Evolutionary conservation across 1,284 basidiomycete genomes (phyloP), one percentile per base, ranked within the genome.

Genomic region (Ustilago hordei): DNA sequence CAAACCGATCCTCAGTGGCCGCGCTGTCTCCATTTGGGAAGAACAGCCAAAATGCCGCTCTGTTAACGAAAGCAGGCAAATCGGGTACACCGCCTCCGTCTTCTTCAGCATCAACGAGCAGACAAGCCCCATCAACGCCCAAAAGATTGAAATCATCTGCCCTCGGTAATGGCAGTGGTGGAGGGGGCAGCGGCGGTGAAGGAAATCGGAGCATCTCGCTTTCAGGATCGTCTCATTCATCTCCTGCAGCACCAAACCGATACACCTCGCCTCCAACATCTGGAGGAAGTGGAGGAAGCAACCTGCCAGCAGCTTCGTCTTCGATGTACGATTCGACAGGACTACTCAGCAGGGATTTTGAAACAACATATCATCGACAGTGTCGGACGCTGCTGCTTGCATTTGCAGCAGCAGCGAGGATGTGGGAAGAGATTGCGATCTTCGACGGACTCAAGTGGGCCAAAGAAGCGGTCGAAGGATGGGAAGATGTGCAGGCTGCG

Each of bases 361-460:
- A 84, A 50, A 76, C 69, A 9, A 82, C 81, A 19, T 76, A 79
- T 31, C 83, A 84, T 55, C 75, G 83, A 48, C 73, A 75, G 38
- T 64, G 79, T 28, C 67, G 83, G 0, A 65, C 61, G 5, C 52
- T 81, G 15, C 66, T 84, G 8, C 23, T 60, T 28, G 76, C 81
- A 2, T 80, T 82, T 52, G 50, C 71, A 5, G 57, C 61, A 4
- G 71, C 80, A 17, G 70, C 76, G 8, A 70, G 64, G 19, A 70
- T 45, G 50, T 84, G 82, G 82, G 78, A 81, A 32, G 80, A 84
- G 63, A 57, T 73, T 17, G 81, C 81, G 28, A 82, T 73, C 19
- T 74, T 81, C 17, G 81, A 84, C 34, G 82, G 81, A 9, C 76
- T 83, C 52, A 79, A 75, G 53, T 78, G 75, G 75, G 82, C 82